Conservation (phyloP, 2,329 filamentous ascomycete species). For the Trematosphaeria pertusa region DNA sequence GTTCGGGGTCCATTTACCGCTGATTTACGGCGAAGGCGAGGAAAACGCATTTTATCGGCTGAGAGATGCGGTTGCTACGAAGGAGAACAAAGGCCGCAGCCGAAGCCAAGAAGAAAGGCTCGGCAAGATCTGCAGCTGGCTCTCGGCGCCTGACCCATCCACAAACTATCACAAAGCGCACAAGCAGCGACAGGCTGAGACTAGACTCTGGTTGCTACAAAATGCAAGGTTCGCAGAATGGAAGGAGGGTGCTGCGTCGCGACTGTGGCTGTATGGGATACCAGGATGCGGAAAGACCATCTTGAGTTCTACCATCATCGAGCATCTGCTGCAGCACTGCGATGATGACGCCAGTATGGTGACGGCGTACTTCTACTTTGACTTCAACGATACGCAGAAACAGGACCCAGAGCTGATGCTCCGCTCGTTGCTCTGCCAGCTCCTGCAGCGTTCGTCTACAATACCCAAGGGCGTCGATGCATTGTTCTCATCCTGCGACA, state of each 20-base stretch:
- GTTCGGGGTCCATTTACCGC: too few species aligned
- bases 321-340: slow-evolving; percentile 21
- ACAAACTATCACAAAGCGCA: slow-evolving; percentile 34
- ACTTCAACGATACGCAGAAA: slow-evolving; percentile 44
- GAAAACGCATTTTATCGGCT: too few species aligned
- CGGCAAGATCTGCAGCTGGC: slow-evolving; percentile 28
- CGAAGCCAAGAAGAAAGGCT: slow-evolving; percentile 9
- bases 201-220: slow-evolving; percentile 25
- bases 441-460: slow-evolving; percentile 22
- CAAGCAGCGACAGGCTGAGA: slow-evolving; percentile 13
- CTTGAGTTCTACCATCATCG: slow-evolving; percentile 16
- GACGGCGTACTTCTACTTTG: slow-evolving; percentile 24
- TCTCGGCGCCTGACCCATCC: slow-evolving; percentile 44
- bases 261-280: slow-evolving; percentile 15
- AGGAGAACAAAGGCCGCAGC: too few species aligned
- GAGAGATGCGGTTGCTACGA: too few species aligned
- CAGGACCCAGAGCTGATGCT: slow-evolving; percentile 38
- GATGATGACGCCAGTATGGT: slow-evolving; percentile 12
- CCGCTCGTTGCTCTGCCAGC: slow-evolving; percentile 44
- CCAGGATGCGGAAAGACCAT: slow-evolving; percentile 25
- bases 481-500: slow-evolving; percentile 22
- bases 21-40: too few species aligned
- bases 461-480: slow-evolving; percentile 18
- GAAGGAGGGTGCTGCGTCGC: slow-evolving; percentile 10
- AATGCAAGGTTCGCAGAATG: slow-evolving; percentile 8